Evolutionary conservation across 2,329 filamentous ascomycete species (phyloP), one percentile per base, ranked within the genome.

Genomic region (Neoascochyta sp.): DNA sequence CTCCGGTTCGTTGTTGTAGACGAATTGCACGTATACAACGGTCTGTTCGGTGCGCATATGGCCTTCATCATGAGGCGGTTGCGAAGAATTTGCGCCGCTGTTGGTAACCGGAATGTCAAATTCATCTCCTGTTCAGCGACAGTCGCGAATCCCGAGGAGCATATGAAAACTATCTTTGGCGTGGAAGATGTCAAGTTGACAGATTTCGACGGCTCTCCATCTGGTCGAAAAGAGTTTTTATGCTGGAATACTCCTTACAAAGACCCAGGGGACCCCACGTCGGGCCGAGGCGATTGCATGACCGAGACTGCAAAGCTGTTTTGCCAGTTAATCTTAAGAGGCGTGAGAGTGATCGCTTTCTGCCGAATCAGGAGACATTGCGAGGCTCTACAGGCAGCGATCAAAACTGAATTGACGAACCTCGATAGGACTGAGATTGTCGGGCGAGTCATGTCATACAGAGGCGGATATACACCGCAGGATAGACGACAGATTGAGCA

Each of bases 221-320:
- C 87, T 5, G 87, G 90, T 0, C 75, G 87, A 13, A 96, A 96
- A 57, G 90, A 96, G 52, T 96, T 96, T 35, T 57, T 98, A 5
- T 96, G 89, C 62, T 98, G 92, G 92, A 96, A 98, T 50, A 95
- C 90, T 0, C 92, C 92, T 0, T 95, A 80, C 62, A 93, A 88
- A 58, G 90, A 95, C 47, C 87, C 90, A 0, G 76, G 74, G 1
- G 90, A 96, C 61, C 85, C 88, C 7, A 79, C 83, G 0, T 94
- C 86, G 49, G 90, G 92, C 1, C 78, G 92, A 35, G 86, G 86
- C 9, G 86, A 86, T 57, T 81, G 82, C 3, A 79, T 93, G 58
- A 75, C 78, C 4, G 90, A 98, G 63, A 84, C 86, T n/a, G 87
- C 92, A 1, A 80, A 85, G 23, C 67, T 98, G 0, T 95, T 98